Conservation (phyloP, 495 filamentous ascomycete species). For the Letharia lupina region DNA sequence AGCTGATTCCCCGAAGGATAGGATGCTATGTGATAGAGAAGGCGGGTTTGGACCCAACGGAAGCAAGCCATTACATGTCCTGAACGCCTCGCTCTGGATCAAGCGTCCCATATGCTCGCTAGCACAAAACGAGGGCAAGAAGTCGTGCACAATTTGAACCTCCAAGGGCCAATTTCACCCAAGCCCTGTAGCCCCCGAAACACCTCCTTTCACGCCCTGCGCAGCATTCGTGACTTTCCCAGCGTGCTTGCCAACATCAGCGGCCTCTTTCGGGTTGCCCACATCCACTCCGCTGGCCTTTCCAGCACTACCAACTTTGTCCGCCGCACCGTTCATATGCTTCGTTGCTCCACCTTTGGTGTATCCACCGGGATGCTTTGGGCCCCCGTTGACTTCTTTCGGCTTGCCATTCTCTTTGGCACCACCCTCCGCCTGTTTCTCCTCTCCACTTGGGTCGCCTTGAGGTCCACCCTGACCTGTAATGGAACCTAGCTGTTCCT, state of each 20-base stretch:
- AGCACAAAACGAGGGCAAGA: background rate
- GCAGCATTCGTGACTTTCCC: constrained; percentile 24
- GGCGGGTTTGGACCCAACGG: background rate
- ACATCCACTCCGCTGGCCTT: constrained; percentile 75
- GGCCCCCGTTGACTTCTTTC: constrained; percentile 2
- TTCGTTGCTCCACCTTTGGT: background rate
- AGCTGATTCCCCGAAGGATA: background rate
- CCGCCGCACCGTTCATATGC: constrained; percentile 21
- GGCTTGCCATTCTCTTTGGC: constrained; percentile 14
- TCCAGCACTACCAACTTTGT: constrained; percentile 30
- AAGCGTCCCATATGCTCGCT: background rate
- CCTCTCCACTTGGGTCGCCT: constrained; percentile 8
- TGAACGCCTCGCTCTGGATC: constrained; percentile 12
- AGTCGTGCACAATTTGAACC: background rate
- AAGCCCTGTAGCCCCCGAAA: constrained; percentile 1
- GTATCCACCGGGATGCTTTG: background rate
- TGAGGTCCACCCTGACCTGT: constrained; percentile 11
- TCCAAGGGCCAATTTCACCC: background rate
- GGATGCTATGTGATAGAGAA: background rate
- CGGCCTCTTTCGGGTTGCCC: constrained; percentile 47
- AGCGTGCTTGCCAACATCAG: constrained; percentile 28
- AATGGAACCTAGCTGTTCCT: constrained; percentile 8
- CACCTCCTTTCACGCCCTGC: constrained; percentile 13
- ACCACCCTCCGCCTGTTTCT: constrained; percentile 1
- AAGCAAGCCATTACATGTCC: background rate